These are phyloP conservation scores for Phytophthora ohioensis DNA, from an alignment of 352 stramenopile species.

Conservation along the genomic window DNA sequence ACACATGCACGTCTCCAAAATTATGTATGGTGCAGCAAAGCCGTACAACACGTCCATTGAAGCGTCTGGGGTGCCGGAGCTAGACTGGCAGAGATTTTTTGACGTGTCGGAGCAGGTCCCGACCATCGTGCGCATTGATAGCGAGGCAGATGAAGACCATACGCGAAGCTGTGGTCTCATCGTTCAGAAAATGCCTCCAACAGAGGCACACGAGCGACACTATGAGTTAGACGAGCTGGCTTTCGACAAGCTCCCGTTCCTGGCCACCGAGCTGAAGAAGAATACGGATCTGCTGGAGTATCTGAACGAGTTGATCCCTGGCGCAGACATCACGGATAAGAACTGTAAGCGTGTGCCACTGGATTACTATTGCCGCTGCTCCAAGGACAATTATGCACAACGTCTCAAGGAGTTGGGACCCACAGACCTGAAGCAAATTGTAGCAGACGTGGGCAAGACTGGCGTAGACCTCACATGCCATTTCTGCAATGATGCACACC, in stretches of 20 bases:
- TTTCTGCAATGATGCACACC: constrained; percentile 87
- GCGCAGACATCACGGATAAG: constrained; percentile 65
- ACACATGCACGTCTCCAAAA: constrained; percentile 82
- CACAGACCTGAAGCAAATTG: constrained; percentile 59
- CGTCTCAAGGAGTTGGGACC: constrained; percentile 62
- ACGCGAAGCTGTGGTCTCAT: constrained; percentile 77
- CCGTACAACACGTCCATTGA: constrained; percentile 83
- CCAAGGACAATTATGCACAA: constrained; percentile 68
- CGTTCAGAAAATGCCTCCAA: constrained; percentile 84
- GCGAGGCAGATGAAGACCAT: constrained; percentile 53
- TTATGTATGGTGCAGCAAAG: constrained; percentile 76
- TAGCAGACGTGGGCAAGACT: constrained; percentile 53
- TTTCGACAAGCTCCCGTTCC: constrained; percentile 62
- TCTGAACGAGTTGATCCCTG: constrained; percentile 78
- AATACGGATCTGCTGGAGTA: constrained; percentile 73
- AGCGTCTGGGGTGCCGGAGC: constrained; percentile 65
- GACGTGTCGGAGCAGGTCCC: constrained; percentile 87
- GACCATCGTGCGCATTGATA: constrained; percentile 84
- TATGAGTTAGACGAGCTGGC: constrained; percentile 77
- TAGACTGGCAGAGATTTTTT: constrained; percentile 88
- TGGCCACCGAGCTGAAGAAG: constrained; percentile 55
- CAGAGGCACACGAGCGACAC: constrained; percentile 53
- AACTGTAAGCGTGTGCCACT: constrained; percentile 70
- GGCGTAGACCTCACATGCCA: constrained; percentile 83
- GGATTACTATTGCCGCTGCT: constrained; percentile 89